Percentiles rank a stretch among this genome's conserved stretches.
Evolutionary conservation across 1,284 basidiomycete species (phyloP).

Genomic region (Macrocybe sp.): DNA sequence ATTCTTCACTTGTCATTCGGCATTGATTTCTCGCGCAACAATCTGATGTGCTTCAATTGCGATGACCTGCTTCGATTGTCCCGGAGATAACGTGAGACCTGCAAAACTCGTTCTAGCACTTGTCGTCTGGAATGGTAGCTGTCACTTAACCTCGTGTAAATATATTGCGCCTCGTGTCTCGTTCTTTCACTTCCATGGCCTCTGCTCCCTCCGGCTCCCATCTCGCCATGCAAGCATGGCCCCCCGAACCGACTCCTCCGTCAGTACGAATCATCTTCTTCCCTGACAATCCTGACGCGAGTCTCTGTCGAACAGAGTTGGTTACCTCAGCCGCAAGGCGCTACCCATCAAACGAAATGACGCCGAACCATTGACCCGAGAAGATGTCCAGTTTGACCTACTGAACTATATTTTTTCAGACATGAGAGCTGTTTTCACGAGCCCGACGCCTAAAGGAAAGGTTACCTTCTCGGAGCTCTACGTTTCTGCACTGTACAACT

Average conservation of each 20-base stretch:
- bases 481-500: constrained; percentile 73
- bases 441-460: constrained; percentile 44
- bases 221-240: constrained; percentile 30
- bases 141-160: constrained; percentile 28
- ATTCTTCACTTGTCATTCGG: too few species aligned
- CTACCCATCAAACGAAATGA: constrained; percentile 75
- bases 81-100: constrained; percentile 3
- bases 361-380: constrained; percentile 71
- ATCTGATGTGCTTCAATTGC: too few species aligned
- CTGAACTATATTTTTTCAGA: constrained; percentile 77
- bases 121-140: constrained; percentile 22
- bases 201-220: constrained; percentile 25
- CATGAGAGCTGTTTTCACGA: constrained; percentile 67
- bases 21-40: too few species aligned
- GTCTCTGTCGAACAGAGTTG: constrained; percentile 38
- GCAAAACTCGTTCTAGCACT: constrained; percentile 20
- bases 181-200: constrained; percentile 37
- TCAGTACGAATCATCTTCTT: constrained; percentile 23
- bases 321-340: constrained; percentile 65
- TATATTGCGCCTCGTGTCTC: constrained; percentile 22
- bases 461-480: constrained; percentile 84
- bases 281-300: too few species aligned
- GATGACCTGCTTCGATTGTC: too few species aligned
- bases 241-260: constrained; percentile 44
- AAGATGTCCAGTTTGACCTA: constrained; percentile 85